These are phyloP conservation scores for Daldinia grandis DNA, from an alignment of 495 filamentous ascomycete genomes.

Conservation along the genomic window DNA sequence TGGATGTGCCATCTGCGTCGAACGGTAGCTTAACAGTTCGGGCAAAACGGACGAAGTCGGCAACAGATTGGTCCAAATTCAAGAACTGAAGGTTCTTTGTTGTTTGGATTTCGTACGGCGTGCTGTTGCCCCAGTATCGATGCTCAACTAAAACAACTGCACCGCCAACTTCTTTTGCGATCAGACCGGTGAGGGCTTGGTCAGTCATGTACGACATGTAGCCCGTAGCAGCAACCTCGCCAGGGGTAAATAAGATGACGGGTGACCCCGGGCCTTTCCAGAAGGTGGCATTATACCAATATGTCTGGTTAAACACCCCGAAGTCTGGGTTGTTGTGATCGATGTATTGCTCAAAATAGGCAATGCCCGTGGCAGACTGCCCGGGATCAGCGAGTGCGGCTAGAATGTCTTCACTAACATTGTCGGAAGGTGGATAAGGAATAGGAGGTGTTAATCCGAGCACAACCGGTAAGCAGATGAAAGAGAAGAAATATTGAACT, in stretches of 20 bases:
- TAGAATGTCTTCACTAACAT: conserved; percentile 16
- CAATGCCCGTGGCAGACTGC: conserved; percentile 13
- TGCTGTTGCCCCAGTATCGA: conserved; percentile 61
- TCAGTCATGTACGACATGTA: conserved; percentile 64
- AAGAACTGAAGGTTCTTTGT: conserved; percentile 66
- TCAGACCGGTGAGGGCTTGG: conserved; percentile 56
- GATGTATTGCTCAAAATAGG: conserved; percentile 60
- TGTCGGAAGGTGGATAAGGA: conserved; percentile 9
- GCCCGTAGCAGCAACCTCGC: conserved; percentile 58
- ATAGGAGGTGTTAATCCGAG: conserved; percentile 21
- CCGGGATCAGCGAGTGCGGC: conserved; percentile 27
- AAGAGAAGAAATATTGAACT: conserved; percentile 4
- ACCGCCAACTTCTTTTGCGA: conserved; percentile 61
- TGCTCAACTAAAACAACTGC: conserved; percentile 65
- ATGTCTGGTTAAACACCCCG: conserved; percentile 66
- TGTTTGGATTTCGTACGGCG: conserved; percentile 62
- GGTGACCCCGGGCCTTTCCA: conserved; percentile 62
- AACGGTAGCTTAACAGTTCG: conserved; percentile 64
- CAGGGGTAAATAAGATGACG: conserved; percentile 65
- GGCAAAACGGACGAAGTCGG: conserved; percentile 68
- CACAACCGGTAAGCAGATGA: conserved; percentile 10
- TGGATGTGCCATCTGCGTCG: conserved; percentile 58
- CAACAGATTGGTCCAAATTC: conserved; percentile 65
- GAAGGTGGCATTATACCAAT: conserved; percentile 59
- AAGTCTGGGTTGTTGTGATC: conserved; percentile 61